Base-by-base conservation (phyloP, 192 early-diverging fungal genomes). In the Entophlyctis luteolus region DNA sequence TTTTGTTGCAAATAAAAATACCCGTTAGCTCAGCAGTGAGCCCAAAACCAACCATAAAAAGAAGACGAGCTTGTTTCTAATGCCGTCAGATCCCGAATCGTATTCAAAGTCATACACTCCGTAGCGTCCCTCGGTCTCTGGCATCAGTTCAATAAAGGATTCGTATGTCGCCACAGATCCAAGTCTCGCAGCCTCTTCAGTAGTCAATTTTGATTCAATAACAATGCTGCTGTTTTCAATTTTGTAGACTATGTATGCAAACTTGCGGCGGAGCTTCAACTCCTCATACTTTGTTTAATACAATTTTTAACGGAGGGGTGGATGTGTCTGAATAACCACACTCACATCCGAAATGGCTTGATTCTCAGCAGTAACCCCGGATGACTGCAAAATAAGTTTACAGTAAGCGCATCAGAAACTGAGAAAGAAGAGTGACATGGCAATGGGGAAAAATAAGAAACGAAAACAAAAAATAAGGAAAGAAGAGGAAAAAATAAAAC, bases 51-150 rank as follows among this genome's bases (percentile, higher is more conserved):
- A 92, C 93, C 94, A 98, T 48, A 90, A 46, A 58, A 79, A 86
- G 69, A 98, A 98, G 68, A 92, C 74, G 52, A 98, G 83, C 84
- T 94, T 94, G 82, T 83, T 90, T 76, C 92, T 83, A 48, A 78
- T 68, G 54, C 91, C 91, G 62, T 77, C 85, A 6, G 79, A 81
- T 12, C 84, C 48, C 56, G 79, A 75, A 48, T 83, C 75, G 73
- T 83, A 96, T 42, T 91, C 86, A 72, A 96, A 86, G 73, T 98
- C 95, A 71, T 87, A 94, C 12, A 71, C 70, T 27, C 68, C 68
- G 49, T 70, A 70, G 32, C 68, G 68, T 6, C 68, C 68, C 36
- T 80, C 67, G 32, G 74, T 59, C 28, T 59, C 72, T 22, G 89
- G 89, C 36, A 96, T 79, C 2, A 65, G 27, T 0, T 4, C 46